Evolutionary conservation across 1,284 basidiomycete species (phyloP).

Genomic region (Exobasidium cylindrosporum): DNA sequence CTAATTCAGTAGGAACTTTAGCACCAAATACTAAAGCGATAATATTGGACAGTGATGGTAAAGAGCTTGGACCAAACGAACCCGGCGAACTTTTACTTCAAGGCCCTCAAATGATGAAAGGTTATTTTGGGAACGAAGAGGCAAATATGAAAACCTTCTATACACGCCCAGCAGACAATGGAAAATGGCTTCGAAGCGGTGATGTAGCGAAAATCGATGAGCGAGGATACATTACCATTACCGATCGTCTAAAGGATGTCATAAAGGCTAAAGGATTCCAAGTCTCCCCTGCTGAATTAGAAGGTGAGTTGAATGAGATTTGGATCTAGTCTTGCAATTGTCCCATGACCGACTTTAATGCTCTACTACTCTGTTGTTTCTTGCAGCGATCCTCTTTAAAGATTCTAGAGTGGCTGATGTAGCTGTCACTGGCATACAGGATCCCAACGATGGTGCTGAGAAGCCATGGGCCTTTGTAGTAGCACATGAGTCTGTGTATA

Average conservation of each 20-base stretch:
- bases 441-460: slow-evolving; percentile 31
- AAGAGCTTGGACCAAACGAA: slow-evolving; percentile 35
- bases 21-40: slow-evolving; percentile 45
- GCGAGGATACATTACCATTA: slow-evolving; percentile 46
- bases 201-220: slow-evolving; percentile 46
- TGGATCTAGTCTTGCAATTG: neutral
- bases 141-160: slow-evolving; percentile 41
- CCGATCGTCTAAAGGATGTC: slow-evolving; percentile 50
- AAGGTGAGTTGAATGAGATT: slow-evolving; percentile 18
- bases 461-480: slow-evolving; percentile 28
- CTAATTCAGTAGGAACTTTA: slow-evolving; percentile 40
- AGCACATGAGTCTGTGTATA: slow-evolving; percentile 15
- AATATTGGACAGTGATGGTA: slow-evolving; percentile 25
- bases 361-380: neutral
- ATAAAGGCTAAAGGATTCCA: slow-evolving; percentile 55
- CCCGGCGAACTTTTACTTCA: slow-evolving; percentile 47
- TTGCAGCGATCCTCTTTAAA: slow-evolving; percentile 19
- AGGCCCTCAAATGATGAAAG: slow-evolving; percentile 53
- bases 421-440: slow-evolving; percentile 37
- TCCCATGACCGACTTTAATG: neutral
- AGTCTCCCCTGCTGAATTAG: slow-evolving; percentile 50
- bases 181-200: slow-evolving; percentile 42
- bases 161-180: neutral
- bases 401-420: slow-evolving; percentile 34
- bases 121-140: slow-evolving; percentile 49